Percentiles rank a stretch among this genome's conserved stretches.
phyloP scores from a whole-genome alignment of 1,139 yeast genomes.

The Candida smagusa region DNA sequence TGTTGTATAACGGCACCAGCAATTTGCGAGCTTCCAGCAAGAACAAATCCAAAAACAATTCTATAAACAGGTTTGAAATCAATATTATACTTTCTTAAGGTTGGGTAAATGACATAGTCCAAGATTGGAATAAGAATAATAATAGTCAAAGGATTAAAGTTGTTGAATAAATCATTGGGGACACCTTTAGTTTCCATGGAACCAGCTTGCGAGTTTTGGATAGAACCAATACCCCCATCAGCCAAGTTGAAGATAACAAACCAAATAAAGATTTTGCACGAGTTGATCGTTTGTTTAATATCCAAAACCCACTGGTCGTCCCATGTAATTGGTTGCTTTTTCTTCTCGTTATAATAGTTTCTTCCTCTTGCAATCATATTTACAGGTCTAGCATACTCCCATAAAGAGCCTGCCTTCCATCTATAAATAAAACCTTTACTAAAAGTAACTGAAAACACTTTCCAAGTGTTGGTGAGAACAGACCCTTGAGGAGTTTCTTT shows the following conservation, averaged over 20 bases:
- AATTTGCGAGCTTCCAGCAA: slow-evolving; percentile 38
- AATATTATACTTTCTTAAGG: slow-evolving; percentile 46
- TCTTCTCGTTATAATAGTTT: slow-evolving; percentile 23
- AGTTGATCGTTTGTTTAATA: slow-evolving; percentile 52
- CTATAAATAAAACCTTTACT: slow-evolving; percentile 39
- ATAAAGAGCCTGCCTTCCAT: slow-evolving; percentile 34
- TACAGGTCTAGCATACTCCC: slow-evolving; percentile 57
- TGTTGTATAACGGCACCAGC: slow-evolving; percentile 41
- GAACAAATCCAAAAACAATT: slow-evolving; percentile 27
- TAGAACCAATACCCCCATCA: slow-evolving; percentile 64
- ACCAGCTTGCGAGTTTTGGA: slow-evolving; percentile 64
- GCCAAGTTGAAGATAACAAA: slow-evolving; percentile 61
- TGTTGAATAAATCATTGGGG: slow-evolving; percentile 68
- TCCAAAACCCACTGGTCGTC: slow-evolving; percentile 60
- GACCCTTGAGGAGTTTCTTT: slow-evolving; percentile 46
- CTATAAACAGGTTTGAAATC: slow-evolving; percentile 20
- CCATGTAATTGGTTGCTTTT: slow-evolving; percentile 39
- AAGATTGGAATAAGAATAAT: slow-evolving; percentile 62
- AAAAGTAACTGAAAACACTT: slow-evolving; percentile 39
- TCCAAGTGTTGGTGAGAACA: slow-evolving; percentile 41
- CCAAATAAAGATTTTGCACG: slow-evolving; percentile 63
- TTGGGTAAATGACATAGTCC: slow-evolving; percentile 58
- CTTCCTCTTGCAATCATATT: slow-evolving; percentile 45
- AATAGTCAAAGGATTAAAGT: slow-evolving; percentile 66
- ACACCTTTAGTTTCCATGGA: slow-evolving; percentile 64